Evolutionary conservation across 371 early-diverging fungal species (phyloP), one percentile per base, ranked within the genome.

Genomic region (Rhizopus stolonifer): DNA sequence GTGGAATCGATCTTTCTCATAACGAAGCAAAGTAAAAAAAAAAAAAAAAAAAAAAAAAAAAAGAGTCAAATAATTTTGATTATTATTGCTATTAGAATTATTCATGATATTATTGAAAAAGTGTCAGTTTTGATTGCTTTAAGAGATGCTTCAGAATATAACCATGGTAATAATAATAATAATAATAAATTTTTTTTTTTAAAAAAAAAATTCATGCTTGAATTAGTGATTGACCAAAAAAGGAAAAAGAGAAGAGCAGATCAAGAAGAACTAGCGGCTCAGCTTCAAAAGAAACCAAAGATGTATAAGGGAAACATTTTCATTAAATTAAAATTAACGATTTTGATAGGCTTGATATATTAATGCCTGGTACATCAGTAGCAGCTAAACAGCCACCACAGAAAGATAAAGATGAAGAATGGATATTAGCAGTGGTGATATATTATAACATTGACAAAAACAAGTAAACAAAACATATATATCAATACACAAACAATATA

Each of bases 381-480:
- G 88, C 84, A 22, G 88, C 85, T 10, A 79, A 77, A 45, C 79
- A 76, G 22, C 70, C 72, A 23, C 80, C 77, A 39, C 80, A 80
- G 55, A 83, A 84, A 46, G 78, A 80, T 43, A 81, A 80, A 47
- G 78, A 81, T 54, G 79, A 91, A 67, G 88, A 87, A 53, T 91
- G 90, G 90, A 88, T 91, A 32, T 57, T 88, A 25, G 89, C 90
- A 0, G 74, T 76, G 0, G 86, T 89, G 3, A 61, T 86, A 11
- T 64, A 67, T 29, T 91, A 83, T 56, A 74, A 73, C 55, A 45
- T 73, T 4, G 88, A 89, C 14, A 82, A 81, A 56, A 82, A 84
- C 62, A 80, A 69, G 85, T 83, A 77, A 48, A 52, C 21, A 3
- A 6, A 56, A 21, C n/a, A n/a, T n/a, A n/a, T n/a, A n/a, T n/a